Base-by-base conservation (phyloP, 2,329 filamentous ascomycete species). In the Hypoxylon sp. region DNA sequence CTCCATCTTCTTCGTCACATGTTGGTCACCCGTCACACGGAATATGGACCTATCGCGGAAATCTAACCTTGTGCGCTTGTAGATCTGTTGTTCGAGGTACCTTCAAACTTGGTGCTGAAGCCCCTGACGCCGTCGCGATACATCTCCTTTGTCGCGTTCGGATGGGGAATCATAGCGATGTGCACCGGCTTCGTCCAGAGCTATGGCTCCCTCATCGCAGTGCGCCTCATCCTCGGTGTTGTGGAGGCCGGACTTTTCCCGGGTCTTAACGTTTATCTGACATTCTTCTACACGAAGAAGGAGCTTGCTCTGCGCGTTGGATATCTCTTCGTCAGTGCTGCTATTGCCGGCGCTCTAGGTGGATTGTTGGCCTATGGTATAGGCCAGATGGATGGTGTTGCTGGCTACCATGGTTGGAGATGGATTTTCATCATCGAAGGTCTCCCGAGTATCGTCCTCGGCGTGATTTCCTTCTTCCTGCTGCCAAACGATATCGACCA, bases 331-430 rank as follows among this genome's bases (percentile, higher is more conserved):
- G 84, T 88, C 40, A 82, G 78, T 31, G 81, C 88, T 1, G 88
- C 89, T 1, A 74, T 90, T 3, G 87, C 88, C 0, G 89, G 89
- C 2, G 88, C 86, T 1, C 80, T 84, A 16, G 88, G 89, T 4
- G 89, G 89, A 0, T 72, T 92, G 9, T 74, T 92, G 11, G 89
- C 89, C 0, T 91, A 87, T 55, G 87, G 79, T 1, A 89, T 91
- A 54, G 86, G 87, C 0, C 82, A 86, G 63, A 84, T 92, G 81
- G 84, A 89, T 38, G 88, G 88, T 1, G 66, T 84, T 1, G 71
- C 73, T 0, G 88, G 86, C 1, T 75, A 85, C 62, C 73, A 75
- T 21, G 88, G 86, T 0, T 92, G 89, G 89, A 76, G 86, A 29
- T 89, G 86, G 78, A 85, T 91, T 45, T 80, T 91, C 76, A 83